phyloP scores from a whole-genome alignment of 768 basidiomycete genomes.

The Leccinum imitatum region DNA sequence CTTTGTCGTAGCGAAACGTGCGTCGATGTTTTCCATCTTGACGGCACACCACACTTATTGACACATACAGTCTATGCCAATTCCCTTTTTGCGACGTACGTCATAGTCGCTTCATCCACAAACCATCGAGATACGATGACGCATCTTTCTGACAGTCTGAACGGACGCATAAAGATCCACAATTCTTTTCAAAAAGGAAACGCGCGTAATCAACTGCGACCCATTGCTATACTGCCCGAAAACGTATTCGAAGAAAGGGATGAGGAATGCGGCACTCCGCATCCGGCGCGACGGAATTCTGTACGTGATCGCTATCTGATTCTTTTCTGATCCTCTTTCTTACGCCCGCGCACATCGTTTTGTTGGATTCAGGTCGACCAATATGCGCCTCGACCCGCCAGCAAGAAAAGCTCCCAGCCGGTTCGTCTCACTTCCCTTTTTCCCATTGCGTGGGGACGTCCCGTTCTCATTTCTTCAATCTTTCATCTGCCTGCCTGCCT shows the following conservation, averaged over 20 bases:
- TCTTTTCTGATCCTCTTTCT: too few relatives aligned
- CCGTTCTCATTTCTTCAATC: background rate
- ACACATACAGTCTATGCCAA: conserved; percentile 24
- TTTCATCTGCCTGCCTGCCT: background rate
- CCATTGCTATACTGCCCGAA: conserved; percentile 4
- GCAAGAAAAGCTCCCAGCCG: background rate
- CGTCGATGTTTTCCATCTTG: background rate
- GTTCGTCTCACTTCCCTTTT: conserved; percentile 9
- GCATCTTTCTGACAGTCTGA: conserved; percentile 14
- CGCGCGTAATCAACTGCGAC: background rate
- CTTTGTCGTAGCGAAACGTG: conserved; percentile 26
- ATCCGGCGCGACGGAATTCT: background rate
- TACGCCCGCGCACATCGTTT: too few relatives aligned
- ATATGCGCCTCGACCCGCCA: background rate
- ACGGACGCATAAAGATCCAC: conserved; percentile 18
- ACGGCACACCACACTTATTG: background rate
- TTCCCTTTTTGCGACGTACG: conserved; percentile 28
- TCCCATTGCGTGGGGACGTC: background rate
- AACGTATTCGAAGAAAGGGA: background rate
- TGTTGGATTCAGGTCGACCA: conserved; percentile 1
- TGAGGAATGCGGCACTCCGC: background rate
- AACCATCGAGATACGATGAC: background rate
- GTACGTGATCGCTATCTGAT: conserved; percentile 2
- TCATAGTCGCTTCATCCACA: background rate
- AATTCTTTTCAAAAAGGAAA: background rate